phyloP scores from a whole-genome alignment of 208 protist genomes.

The Acanthamoeba healyi region DNA sequence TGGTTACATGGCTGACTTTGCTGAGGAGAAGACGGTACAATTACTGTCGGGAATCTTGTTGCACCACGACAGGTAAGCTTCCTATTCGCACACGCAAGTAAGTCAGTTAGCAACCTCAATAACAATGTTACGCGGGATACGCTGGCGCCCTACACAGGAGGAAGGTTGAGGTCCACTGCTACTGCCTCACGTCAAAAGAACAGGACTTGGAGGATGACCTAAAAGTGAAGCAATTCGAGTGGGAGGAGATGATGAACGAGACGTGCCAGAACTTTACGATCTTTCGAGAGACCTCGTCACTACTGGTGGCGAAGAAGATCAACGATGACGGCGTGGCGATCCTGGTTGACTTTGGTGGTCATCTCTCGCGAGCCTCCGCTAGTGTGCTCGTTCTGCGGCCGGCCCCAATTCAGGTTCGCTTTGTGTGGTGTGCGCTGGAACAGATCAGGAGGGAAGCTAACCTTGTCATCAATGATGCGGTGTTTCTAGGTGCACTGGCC shows the following conservation, averaged over 20 bases:
- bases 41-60: neutral
- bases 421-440: neutral
- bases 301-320: neutral
- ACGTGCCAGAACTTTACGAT: neutral
- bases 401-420: neutral
- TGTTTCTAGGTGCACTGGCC: slow-evolving; percentile 7
- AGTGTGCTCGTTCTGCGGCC: neutral
- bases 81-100: neutral
- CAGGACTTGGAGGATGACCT: neutral
- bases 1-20: neutral
- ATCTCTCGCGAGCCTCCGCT: neutral
- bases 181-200: neutral
- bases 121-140: neutral
- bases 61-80: neutral
- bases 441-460: neutral
- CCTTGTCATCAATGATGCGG: neutral
- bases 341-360: neutral
- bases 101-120: neutral
- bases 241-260: slow-evolving; percentile 16
- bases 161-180: slow-evolving; percentile 6
- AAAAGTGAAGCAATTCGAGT: neutral
- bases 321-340: neutral
- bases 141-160: neutral
- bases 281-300: neutral
- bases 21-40: neutral